phyloP scores from a whole-genome alignment of 345 rosid genomes.

The Corchorus capsularis region DNA sequence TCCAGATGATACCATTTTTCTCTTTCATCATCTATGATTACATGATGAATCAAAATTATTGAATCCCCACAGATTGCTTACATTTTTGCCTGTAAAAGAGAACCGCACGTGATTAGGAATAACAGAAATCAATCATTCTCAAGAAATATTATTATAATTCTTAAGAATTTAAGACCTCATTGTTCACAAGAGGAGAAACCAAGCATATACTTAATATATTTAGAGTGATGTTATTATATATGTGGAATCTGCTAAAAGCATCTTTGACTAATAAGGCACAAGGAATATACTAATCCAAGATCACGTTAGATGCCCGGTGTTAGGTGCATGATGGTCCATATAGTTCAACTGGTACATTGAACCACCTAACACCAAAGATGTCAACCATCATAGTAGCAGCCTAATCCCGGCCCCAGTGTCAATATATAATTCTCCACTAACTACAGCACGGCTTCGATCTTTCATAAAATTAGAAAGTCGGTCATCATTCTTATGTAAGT shows the following conservation, averaged over 20 bases:
- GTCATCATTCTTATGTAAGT: background rate
- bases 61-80: background rate
- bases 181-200: background rate
- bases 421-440: background rate
- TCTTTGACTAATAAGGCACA: background rate
- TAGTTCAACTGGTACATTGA: background rate
- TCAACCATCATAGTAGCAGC: background rate
- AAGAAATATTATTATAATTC: background rate
- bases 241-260: background rate
- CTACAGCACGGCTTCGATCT: background rate
- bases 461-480: background rate
- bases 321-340: slow-evolving; percentile 2
- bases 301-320: background rate
- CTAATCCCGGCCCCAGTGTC: background rate
- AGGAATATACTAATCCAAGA: background rate
- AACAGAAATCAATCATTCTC: background rate
- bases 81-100: slow-evolving; percentile 20
- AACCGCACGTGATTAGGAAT: background rate
- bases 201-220: slow-evolving; percentile 3
- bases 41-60: slow-evolving; percentile 21
- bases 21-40: slow-evolving; percentile 1
- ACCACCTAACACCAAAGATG: slow-evolving; percentile 5
- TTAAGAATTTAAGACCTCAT: background rate
- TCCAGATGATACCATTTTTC: background rate
- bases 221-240: background rate